Base-by-base conservation (phyloP, 2,329 filamentous ascomycete genomes). In the Phialophora tarda region DNA sequence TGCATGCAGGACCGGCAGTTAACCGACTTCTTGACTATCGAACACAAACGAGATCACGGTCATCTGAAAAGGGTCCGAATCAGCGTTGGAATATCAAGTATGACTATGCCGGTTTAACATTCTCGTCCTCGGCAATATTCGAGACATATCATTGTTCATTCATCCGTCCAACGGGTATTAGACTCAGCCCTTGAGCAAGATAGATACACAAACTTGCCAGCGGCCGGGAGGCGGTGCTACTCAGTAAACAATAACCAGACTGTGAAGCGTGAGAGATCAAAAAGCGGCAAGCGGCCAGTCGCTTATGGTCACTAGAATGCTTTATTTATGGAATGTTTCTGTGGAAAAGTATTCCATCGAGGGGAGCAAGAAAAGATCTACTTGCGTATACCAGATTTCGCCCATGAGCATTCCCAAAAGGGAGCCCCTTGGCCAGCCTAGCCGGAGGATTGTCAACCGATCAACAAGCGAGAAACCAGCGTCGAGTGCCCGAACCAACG, bases 401-500 rank as follows among this genome's bases (percentile, higher is more conserved):
- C 38, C 38, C 17, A 17, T n/a, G 17, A 44, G 38, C 24, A 34
- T 17, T 30, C 50, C 56, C 56, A 59, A 51, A 54, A 6, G 53
- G 38, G 53, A 32, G 58, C 17, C 21, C 24, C 54, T 54, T 44
- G 24, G 32, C 38, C 64, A 59, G 38, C 51, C 38, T 53, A 54
- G 50, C 59, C 67, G 64, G 59, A 67, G 53, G 60, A 70, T 67
- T 70, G 34, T 55, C 65, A 54, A 59, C 23, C 17, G 41, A 51
- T 41, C 38, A 59, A 50, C 63, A 70, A 68, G 68, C 68, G 68
- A 70, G 68, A 70, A 70, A 70, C 68, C 68, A 70, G 65, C 57
- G 62, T 61, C 21, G 17, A 48, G 12, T 48, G 24, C n/a, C 30
- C 62, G 26, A 56, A 47, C 68, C 68, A 70, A 65, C 64, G 44